Evolutionary conservation across 805 yeast species (phyloP).

Genomic region (Lachancea fermentati): DNA sequence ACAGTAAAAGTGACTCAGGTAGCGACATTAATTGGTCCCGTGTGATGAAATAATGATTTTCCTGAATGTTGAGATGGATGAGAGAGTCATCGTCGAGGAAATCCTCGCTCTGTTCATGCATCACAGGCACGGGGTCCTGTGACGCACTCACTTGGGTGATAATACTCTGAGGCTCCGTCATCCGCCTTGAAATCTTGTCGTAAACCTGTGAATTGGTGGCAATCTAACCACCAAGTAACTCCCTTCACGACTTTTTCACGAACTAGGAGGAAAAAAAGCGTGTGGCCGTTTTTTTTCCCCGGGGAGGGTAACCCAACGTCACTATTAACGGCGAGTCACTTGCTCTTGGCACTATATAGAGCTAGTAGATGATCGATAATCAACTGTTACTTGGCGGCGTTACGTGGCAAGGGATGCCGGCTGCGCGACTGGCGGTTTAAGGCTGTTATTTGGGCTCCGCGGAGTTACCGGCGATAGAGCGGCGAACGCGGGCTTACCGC

Average conservation of each 20-base stretch:
- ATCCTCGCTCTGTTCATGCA: slow-evolving; percentile 25
- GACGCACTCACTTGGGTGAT: slow-evolving; percentile 68
- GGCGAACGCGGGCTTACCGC: too few species aligned
- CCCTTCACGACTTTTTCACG: background rate
- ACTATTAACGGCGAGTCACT: background rate
- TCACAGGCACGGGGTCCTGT: slow-evolving; percentile 10
- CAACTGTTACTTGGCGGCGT: too few species aligned
- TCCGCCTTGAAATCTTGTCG: background rate
- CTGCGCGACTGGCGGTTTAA: too few species aligned
- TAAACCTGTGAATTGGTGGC: background rate
- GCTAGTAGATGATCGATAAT: too few species aligned
- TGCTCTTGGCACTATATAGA: too few species aligned
- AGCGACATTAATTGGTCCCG: slow-evolving; percentile 85
- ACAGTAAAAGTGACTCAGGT: slow-evolving; percentile 83
- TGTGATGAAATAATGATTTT: slow-evolving; percentile 65
- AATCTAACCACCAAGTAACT: background rate
- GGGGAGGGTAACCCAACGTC: background rate
- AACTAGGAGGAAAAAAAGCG: background rate
- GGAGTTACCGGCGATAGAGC: too few species aligned
- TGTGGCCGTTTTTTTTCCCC: background rate
- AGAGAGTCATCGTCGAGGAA: slow-evolving; percentile 43
- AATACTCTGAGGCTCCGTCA: slow-evolving; percentile 34
- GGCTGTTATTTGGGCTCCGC: too few species aligned
- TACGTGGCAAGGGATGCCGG: too few species aligned
- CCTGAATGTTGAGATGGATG: slow-evolving; percentile 75